phyloP scores from a whole-genome alignment of 805 yeast genomes.

The Lachancea lanzarotensis region DNA sequence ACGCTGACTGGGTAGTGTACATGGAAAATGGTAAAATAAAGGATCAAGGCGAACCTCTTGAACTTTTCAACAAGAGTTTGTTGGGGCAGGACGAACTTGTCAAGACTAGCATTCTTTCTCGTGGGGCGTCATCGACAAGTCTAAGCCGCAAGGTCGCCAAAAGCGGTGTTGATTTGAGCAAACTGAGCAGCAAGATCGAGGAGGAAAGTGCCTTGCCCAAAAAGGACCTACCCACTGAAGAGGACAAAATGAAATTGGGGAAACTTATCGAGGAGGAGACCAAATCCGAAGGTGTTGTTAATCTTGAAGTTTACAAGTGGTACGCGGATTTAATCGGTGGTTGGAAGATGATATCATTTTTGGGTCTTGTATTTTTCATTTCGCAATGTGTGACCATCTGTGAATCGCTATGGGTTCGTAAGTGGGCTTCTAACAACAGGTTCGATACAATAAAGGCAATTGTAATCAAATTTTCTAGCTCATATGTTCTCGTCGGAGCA shows the following conservation, averaged over 20 bases:
- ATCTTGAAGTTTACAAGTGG: slow-evolving; percentile 60
- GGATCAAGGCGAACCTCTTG: slow-evolving; percentile 71
- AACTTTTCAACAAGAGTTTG: slow-evolving; percentile 58
- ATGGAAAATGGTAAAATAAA: slow-evolving; percentile 80
- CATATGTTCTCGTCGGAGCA: not conserved
- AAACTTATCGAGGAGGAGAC: slow-evolving; percentile 77
- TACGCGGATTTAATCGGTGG: slow-evolving; percentile 72
- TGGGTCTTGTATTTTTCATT: slow-evolving; percentile 43
- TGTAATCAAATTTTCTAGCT: slow-evolving; percentile 7
- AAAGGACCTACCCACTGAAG: slow-evolving; percentile 33
- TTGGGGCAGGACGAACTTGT: slow-evolving; percentile 84
- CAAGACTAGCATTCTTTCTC: slow-evolving; percentile 55
- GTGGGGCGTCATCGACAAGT: slow-evolving; percentile 48
- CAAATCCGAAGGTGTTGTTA: slow-evolving; percentile 80
- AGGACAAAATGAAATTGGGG: slow-evolving; percentile 37
- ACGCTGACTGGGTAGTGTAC: slow-evolving; percentile 73
- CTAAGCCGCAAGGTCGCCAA: slow-evolving; percentile 31
- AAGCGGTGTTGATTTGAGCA: slow-evolving; percentile 30
- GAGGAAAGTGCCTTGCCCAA: slow-evolving; percentile 29
- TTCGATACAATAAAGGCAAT: slow-evolving; percentile 12
- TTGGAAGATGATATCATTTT: slow-evolving; percentile 41
- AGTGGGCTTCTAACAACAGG: slow-evolving; percentile 52
- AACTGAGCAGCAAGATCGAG: slow-evolving; percentile 26
- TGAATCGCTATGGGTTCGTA: slow-evolving; percentile 88
- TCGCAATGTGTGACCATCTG: slow-evolving; percentile 56